phyloP scores from a whole-genome alignment of 331 rosid genomes.

The Telfairia occidentalis region DNA sequence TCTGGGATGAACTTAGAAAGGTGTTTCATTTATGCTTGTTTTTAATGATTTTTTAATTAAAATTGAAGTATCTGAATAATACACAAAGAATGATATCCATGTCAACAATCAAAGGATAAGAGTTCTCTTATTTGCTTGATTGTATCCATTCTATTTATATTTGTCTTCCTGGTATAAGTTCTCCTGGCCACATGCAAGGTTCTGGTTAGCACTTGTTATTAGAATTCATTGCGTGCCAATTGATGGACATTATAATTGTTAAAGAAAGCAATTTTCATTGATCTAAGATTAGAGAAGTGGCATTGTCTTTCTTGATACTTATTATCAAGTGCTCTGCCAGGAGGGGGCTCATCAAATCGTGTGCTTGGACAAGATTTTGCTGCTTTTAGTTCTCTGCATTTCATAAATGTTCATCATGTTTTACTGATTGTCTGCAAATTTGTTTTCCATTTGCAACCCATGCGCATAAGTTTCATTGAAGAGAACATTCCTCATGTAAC shows the following conservation, averaged over 20 bases:
- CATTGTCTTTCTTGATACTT: neutral
- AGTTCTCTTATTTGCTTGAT: neutral
- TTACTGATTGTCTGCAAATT: neutral
- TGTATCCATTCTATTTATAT: neutral
- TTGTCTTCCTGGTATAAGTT: neutral
- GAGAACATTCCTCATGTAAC: neutral
- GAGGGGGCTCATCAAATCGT: neutral
- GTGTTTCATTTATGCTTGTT: constrained; percentile 24
- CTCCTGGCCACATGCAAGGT: neutral
- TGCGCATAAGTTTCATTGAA: neutral
- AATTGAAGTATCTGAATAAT: constrained; percentile 1
- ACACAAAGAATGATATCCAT: neutral
- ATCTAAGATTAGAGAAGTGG: neutral
- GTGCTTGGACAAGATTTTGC: neutral
- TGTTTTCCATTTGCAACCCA: neutral
- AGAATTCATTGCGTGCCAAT: neutral
- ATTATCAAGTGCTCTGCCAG: neutral
- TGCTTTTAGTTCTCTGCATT: neutral
- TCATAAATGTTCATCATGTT: neutral
- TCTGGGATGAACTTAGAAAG: constrained; percentile 94
- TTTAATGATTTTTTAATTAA: neutral
- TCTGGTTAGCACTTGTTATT: neutral
- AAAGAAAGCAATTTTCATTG: neutral
- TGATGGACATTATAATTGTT: neutral
- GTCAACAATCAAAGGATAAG: neutral